Base-by-base conservation (phyloP, 371 early-diverging fungal genomes). In the Mucor plumbeus region DNA sequence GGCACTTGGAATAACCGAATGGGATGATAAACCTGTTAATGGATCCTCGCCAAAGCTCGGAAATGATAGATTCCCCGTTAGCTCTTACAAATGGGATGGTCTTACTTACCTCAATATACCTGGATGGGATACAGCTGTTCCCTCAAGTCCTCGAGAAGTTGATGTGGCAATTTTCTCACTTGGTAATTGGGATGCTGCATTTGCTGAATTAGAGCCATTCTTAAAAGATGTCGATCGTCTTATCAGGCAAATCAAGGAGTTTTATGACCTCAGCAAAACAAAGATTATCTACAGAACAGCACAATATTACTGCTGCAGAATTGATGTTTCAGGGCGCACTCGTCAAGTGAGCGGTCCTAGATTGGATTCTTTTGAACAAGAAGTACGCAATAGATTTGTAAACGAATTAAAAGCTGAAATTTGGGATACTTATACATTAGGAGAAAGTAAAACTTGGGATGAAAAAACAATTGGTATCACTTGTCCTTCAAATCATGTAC, bases 181-280 rank as follows among this genome's bases (percentile, higher is more conserved):
- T 7, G 82, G 78, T 5, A 85, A 85, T 57, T 86, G 87, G 87
- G 87, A 86, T 58, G 70, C 81, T 0, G 84, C 87, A 6, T 86
- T 77, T 63, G 64, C 73, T 61, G 61, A 73, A 6, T 61, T 80
- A 8, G 64, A 58, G 7, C 70, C 77, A 11, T 85, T 75, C 61
- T 41, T 72, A 0, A 41, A 38, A 1, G 75, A 78, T 47, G 53
- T 82, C n/a, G 67, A 69, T 35, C 59, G 43, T 7, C 67, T 86
- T 15, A 63, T 80, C 26, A 47, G 50, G 0, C 72, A 68, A 17
- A 64, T 83, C 39, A 63, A 70, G 17, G 41, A 43, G 13, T 69
- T 70, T 17, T 84, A 85, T 55, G 57, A 72, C 10, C 53, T 64
- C 7, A 57, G 36, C 7, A 63, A 58, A 34, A 77, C 78, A 0